phyloP scores from a whole-genome alignment of 306 rosid species.

The Lupinus albus region DNA sequence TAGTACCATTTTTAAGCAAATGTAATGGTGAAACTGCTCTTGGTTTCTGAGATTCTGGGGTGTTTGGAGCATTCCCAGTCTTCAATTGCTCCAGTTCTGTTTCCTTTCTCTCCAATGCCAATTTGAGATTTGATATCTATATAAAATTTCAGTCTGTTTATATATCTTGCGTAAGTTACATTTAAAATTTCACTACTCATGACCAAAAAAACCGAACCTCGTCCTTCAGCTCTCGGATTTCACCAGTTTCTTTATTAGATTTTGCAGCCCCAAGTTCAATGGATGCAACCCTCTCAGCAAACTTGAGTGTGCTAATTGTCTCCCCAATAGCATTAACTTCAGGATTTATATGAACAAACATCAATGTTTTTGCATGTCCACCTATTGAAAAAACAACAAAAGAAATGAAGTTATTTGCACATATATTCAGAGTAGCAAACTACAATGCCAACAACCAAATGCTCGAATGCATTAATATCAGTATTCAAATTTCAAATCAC shows the following conservation, averaged over 20 bases:
- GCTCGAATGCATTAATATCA: slow-evolving; percentile 2
- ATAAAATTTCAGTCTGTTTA: slow-evolving; percentile 1
- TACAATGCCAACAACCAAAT: not conserved
- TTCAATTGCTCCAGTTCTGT: slow-evolving; percentile 71
- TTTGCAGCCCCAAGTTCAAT: slow-evolving; percentile 95
- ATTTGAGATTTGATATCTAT: slow-evolving; percentile 81
- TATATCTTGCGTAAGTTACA: slow-evolving; percentile 3
- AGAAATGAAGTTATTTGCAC: slow-evolving; percentile 7
- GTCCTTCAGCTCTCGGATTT: slow-evolving; percentile 83
- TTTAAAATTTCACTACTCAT: slow-evolving; percentile 31
- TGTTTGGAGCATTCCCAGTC: slow-evolving; percentile 54
- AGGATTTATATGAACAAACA: slow-evolving; percentile 99
- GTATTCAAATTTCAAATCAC: slow-evolving; percentile 22
- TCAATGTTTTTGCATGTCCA: slow-evolving; percentile 97
- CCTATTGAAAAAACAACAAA: slow-evolving; percentile 53
- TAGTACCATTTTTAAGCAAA: slow-evolving; percentile 60
- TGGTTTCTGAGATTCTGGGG: slow-evolving; percentile 61
- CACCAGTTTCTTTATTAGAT: slow-evolving; percentile 87
- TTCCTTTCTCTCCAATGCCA: slow-evolving; percentile 80
- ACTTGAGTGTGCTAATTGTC: slow-evolving; percentile 96
- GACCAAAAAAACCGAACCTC: slow-evolving; percentile 60
- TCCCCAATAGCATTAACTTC: slow-evolving; percentile 88
- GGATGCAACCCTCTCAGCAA: slow-evolving; percentile 95
- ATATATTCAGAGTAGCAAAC: slow-evolving; percentile 7
- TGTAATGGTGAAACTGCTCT: slow-evolving; percentile 85